phyloP scores from a whole-genome alignment of 2,329 filamentous ascomycete genomes.

The Botrytis fragariae region DNA sequence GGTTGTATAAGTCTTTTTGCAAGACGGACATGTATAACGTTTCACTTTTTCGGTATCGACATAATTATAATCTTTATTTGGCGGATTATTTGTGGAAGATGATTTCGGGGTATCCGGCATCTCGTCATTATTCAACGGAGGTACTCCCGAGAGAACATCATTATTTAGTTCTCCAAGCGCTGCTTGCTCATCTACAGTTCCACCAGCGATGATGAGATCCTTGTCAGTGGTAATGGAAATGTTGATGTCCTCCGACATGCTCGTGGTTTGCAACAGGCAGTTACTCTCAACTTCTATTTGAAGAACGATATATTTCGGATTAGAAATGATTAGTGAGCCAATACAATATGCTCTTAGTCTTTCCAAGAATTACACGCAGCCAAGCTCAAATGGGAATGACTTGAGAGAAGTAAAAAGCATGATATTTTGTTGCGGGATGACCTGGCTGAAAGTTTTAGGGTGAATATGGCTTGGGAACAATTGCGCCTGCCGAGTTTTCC shows the following conservation, averaged over 20 bases:
- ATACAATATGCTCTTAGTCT: not conserved
- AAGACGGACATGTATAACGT: not conserved
- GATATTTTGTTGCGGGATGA: not conserved
- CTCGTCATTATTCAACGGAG: not conserved
- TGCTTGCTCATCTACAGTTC: not conserved
- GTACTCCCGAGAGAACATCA: not conserved
- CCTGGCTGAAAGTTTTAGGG: not conserved
- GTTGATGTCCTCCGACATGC: accelerated
- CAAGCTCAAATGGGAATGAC: not conserved
- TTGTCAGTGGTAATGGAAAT: not conserved
- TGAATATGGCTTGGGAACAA: not conserved
- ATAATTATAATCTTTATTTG: not conserved
- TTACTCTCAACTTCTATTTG: not conserved
- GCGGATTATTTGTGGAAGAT: not conserved
- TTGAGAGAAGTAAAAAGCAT: not conserved
- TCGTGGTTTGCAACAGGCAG: not conserved
- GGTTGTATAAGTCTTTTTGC: not conserved
- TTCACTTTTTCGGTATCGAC: not conserved
- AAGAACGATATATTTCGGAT: not conserved
- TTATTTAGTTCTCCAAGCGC: not conserved
- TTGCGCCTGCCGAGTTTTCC: not conserved
- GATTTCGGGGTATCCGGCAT: not conserved
- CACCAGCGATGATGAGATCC: not conserved
- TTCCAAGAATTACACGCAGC: not conserved
- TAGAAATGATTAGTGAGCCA: not conserved